phyloP scores from a whole-genome alignment of 306 rosid genomes.

The Vicia villosa region DNA sequence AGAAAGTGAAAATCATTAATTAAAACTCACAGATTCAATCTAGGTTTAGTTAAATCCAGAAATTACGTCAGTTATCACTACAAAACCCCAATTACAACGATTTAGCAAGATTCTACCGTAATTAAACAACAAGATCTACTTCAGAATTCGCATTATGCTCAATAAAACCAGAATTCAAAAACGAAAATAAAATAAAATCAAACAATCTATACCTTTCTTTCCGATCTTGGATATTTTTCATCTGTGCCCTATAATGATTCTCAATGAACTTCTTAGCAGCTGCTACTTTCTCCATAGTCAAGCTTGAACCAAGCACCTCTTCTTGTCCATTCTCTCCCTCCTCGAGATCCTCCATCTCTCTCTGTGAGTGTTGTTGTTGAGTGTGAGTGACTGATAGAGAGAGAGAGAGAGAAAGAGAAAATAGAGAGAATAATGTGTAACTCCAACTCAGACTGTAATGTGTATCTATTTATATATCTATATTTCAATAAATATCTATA shows the following conservation, averaged over 20 bases:
- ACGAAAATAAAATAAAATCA: not conserved
- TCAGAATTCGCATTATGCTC: conserved; percentile 39
- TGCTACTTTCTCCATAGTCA: conserved; percentile 99
- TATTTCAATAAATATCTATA: not conserved
- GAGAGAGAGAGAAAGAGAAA: conserved; percentile 14
- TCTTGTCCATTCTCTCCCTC: conserved; percentile 59
- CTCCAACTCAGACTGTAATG: conserved; percentile 35
- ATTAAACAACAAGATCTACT: conserved; percentile 47
- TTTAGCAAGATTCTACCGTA: conserved; percentile 26
- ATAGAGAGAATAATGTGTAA: conserved; percentile 43
- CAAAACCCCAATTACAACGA: conserved; percentile 25
- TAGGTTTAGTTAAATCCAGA: conserved; percentile 22
- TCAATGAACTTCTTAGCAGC: conserved; percentile 97
- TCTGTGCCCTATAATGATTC: conserved; percentile 96
- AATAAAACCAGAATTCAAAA: conserved; percentile 29
- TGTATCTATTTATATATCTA: conserved; percentile 30
- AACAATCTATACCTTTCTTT: conserved; percentile 73
- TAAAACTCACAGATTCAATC: conserved; percentile 32
- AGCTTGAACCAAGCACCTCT: conserved; percentile 82
- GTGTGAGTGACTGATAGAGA: conserved; percentile 33
- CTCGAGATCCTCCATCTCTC: conserved; percentile 72
- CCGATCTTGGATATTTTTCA: conserved; percentile 92
- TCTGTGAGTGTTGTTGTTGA: conserved; percentile 11
- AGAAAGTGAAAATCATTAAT: conserved; percentile 21
- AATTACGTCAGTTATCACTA: conserved; percentile 6